Evolutionary conservation across 148 eudicot species (phyloP).

Genomic region (Vaccinium myrtillus): DNA sequence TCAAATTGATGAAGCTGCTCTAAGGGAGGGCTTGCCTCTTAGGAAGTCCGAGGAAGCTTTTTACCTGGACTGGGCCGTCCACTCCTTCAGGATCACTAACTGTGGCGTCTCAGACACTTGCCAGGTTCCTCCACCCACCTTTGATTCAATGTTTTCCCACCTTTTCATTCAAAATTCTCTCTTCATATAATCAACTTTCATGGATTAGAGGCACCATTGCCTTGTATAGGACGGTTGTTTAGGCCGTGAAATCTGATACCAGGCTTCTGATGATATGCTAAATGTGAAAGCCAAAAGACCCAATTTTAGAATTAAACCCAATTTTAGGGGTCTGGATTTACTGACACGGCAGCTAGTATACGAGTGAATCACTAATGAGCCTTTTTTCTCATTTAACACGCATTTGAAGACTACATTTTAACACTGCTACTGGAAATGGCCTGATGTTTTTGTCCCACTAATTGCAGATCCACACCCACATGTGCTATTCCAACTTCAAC

Average conservation of each 20-base stretch:
- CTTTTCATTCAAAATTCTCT: background rate
- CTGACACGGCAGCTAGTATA: too few species aligned
- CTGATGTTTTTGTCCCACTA: background rate
- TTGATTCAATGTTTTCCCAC: background rate
- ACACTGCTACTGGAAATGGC: background rate
- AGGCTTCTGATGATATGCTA: too few species aligned
- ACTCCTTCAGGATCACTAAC: slow-evolving; percentile 96
- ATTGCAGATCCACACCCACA: slow-evolving; percentile 94
- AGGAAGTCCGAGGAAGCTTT: slow-evolving; percentile 89
- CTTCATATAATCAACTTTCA: background rate
- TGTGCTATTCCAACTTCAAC: slow-evolving; percentile 98
- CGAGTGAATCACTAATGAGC: too few species aligned
- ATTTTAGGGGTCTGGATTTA: too few species aligned
- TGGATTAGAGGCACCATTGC: background rate
- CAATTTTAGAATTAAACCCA: too few species aligned
- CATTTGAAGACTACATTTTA: background rate
- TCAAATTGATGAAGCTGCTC: slow-evolving; percentile 96
- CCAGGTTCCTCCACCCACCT: slow-evolving; percentile 46
- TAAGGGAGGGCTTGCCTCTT: slow-evolving; percentile 92
- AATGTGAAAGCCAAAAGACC: too few species aligned
- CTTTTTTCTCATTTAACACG: too few species aligned
- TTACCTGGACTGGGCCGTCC: slow-evolving; percentile 97
- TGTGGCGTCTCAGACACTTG: slow-evolving; percentile 79
- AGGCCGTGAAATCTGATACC: too few species aligned
- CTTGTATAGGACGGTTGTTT: too few species aligned